Base-by-base conservation (phyloP, 192 early-diverging fungal species). In the Coemansia sp. region DNA sequence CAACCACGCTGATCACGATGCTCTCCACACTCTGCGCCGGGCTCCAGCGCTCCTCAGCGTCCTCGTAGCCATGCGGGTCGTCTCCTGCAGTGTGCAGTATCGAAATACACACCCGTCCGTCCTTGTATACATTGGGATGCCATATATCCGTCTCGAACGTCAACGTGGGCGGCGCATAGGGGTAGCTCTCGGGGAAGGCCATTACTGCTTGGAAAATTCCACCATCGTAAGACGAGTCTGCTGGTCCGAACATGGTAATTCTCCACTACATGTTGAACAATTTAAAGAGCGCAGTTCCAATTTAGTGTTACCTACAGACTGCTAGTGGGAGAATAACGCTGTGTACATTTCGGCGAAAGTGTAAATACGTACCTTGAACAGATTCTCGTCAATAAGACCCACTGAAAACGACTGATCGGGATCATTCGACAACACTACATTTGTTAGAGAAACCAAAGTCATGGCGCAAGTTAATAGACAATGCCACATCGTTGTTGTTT, bases 21-120 rank as follows among this genome's bases (percentile, higher is more conserved):
- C 93, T 92, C 77, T 97, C 94, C 36, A 97, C 94, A 2, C 93
- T 95, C 84, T 97, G 95, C 21, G 95, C 91, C n/a, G 97, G 95
- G 24, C 88, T 85, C 97, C 97, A 99, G 66, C 97, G 87, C 74
- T 99, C 97, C 40, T 84, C 84, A 3, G 94, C 88, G 56, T 89
- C 74, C 71, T 97, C 95, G 74, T 99, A 99, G 1, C 95, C 95
- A 66, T 86, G 96, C 68, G 88, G 87, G 81, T 98, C 96, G 21
- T 95, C 92, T n/a, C 89, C 93, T 19, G 90, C 87, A 35, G 85
- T 86, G 59, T 91, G 89, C 73, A 99, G 79, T 72, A 99, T 99
- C n/a, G 93, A 94, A 59, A 99, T 98, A 77, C 95, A 98, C 17
- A 99, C 95, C 29, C 88, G 87, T 16, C 97, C 97, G 77, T 94